These are phyloP conservation scores for Gamarada debralockiae DNA, from an alignment of 495 filamentous ascomycete species.

Conservation along the genomic window DNA sequence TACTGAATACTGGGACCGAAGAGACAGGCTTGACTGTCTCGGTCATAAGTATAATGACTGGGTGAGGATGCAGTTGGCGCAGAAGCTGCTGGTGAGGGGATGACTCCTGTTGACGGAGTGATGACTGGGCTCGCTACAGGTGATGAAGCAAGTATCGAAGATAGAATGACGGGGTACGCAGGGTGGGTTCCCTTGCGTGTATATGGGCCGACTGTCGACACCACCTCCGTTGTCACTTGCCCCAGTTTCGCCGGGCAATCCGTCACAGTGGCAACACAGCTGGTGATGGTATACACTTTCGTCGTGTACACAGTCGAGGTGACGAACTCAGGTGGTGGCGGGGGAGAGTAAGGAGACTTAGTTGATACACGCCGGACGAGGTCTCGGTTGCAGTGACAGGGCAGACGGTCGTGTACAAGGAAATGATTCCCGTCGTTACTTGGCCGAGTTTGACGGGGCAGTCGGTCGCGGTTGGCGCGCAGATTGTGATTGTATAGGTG, in stretches of 20 bases:
- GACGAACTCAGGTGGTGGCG: conserved; percentile 24
- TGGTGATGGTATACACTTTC: conserved; percentile 50
- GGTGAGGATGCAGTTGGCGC: too few relatives aligned
- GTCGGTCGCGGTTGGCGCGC: conserved; percentile 35
- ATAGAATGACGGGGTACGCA: too few relatives aligned
- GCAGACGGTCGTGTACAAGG: conserved; percentile 37
- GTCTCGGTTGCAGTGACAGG: conserved; percentile 32
- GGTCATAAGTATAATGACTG: too few relatives aligned
- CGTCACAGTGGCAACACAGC: conserved; percentile 49
- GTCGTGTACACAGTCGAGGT: conserved; percentile 58
- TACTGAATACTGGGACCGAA: too few relatives aligned
- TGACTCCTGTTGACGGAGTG: too few relatives aligned
- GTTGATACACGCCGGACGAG: neutral
- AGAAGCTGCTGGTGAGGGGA: too few relatives aligned
- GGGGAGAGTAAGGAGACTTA: neutral
- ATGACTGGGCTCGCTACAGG: too few relatives aligned
- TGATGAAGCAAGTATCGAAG: too few relatives aligned
- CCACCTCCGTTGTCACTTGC: neutral
- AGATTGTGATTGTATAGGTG: conserved; percentile 52
- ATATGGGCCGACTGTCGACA: conserved; percentile 3
- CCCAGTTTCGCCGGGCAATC: conserved; percentile 31
- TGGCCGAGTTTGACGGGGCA: conserved; percentile 42
- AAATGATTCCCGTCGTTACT: conserved; percentile 34
- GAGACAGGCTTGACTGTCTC: too few relatives aligned
- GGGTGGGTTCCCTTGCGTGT: too few relatives aligned